phyloP scores from a whole-genome alignment of 305 asterid genomes.

The Caryopteris hybrid region DNA sequence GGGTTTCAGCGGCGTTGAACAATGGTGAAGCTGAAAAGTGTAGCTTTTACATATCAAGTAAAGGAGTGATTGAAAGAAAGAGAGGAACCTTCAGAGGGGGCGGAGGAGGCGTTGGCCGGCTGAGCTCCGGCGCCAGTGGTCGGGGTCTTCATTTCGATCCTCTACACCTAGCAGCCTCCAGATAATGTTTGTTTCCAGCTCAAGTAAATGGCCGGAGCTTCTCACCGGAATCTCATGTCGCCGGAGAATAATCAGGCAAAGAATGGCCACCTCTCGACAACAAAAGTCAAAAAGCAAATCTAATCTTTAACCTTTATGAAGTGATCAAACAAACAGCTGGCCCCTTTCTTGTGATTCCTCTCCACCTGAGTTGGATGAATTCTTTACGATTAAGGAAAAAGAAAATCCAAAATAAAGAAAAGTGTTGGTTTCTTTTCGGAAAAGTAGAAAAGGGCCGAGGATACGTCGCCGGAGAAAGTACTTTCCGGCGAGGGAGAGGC shows the following conservation, averaged over 20 bases:
- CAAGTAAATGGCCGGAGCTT: slow-evolving; percentile 14
- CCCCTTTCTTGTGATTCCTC: not conserved
- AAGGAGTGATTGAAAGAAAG: not conserved
- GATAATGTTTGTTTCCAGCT: not conserved
- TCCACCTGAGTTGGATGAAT: not conserved
- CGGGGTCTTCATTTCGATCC: slow-evolving; percentile 48
- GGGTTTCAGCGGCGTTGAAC: too few species aligned
- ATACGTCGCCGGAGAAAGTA: slow-evolving; percentile 23
- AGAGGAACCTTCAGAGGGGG: slow-evolving; percentile 44
- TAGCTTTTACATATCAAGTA: too few species aligned
- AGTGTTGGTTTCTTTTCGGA: too few species aligned
- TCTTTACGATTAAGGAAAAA: not conserved
- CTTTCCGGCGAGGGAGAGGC: slow-evolving; percentile 50
- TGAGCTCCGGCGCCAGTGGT: slow-evolving; percentile 47
- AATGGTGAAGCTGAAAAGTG: not conserved
- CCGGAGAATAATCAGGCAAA: slow-evolving; percentile 20
- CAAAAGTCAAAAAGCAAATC: not conserved
- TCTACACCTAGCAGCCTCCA: not conserved
- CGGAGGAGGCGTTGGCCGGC: slow-evolving; percentile 24
- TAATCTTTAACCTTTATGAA: not conserved
- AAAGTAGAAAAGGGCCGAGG: not conserved
- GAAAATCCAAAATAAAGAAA: not conserved
- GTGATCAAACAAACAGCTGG: slow-evolving; percentile 15
- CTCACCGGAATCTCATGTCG: slow-evolving; percentile 32
- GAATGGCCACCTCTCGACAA: not conserved